Conservation (phyloP, 768 basidiomycete species). For the Termitomyces sp. region DNA sequence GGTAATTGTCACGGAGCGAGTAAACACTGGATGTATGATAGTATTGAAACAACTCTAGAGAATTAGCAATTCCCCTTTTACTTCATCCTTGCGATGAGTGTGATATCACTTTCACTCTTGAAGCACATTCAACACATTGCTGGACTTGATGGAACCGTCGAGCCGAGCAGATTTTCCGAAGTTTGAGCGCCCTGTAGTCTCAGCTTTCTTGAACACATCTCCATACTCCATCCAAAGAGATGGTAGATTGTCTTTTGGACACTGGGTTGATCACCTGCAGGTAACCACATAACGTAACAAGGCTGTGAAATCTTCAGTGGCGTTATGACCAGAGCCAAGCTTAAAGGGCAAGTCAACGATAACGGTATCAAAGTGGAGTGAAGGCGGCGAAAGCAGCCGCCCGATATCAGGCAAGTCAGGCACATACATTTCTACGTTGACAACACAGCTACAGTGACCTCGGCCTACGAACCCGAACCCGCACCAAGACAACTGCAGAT, state of each 20-base stretch:
- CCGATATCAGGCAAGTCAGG: too few relatives aligned
- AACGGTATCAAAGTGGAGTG: too few relatives aligned
- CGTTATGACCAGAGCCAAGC: neutral
- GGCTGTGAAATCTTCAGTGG: neutral
- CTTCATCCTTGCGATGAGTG: neutral
- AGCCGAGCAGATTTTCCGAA: neutral
- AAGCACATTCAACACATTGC: neutral
- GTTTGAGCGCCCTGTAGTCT: neutral
- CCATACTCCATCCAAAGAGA: neutral
- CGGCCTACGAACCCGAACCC: too few relatives aligned
- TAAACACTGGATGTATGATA: neutral
- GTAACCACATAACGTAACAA: neutral
- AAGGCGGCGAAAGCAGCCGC: too few relatives aligned
- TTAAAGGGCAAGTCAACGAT: too few relatives aligned
- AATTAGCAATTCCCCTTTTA: neutral
- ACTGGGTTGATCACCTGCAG: too few relatives aligned
- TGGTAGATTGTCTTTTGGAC: neutral
- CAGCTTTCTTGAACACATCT: neutral
- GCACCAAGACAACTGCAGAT: too few relatives aligned
- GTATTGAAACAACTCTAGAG: neutral
- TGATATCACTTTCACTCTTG: neutral
- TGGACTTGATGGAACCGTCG: too few relatives aligned
- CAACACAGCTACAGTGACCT: too few relatives aligned
- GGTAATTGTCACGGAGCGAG: conserved; percentile 5
- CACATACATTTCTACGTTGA: too few relatives aligned